phyloP scores from a whole-genome alignment of 306 rosid species.

The Vigna unguiculata region DNA sequence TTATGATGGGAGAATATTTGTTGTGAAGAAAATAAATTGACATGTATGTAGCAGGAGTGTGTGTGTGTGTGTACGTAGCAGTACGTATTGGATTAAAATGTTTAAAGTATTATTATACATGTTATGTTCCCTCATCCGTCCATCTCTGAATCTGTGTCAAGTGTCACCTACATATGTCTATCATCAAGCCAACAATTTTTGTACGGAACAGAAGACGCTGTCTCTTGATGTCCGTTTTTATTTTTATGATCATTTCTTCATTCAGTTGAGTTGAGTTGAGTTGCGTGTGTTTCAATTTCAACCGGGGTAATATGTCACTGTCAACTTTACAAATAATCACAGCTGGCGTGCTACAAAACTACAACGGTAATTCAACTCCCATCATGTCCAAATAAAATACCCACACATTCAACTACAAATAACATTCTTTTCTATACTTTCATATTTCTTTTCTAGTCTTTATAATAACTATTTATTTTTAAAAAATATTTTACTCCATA shows the following conservation, averaged over 20 bases:
- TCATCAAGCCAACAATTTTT: not conserved
- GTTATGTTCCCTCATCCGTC: not conserved
- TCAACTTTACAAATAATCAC: conserved; percentile 17
- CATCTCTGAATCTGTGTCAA: conserved; percentile 13
- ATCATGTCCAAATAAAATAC: not conserved
- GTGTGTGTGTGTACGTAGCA: too few relatives aligned
- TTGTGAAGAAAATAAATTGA: too few relatives aligned
- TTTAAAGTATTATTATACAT: not conserved
- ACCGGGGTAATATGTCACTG: not conserved
- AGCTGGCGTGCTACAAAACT: not conserved
- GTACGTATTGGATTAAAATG: not conserved
- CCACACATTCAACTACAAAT: too few relatives aligned
- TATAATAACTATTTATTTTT: too few relatives aligned
- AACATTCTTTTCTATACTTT: too few relatives aligned
- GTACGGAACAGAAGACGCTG: not conserved
- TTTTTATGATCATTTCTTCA: not conserved
- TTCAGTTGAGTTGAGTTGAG: too few relatives aligned
- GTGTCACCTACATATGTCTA: conserved; percentile 8
- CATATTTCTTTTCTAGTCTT: too few relatives aligned
- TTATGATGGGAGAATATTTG: too few relatives aligned
- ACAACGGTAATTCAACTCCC: not conserved
- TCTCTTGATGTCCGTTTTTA: not conserved
- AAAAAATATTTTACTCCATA: too few relatives aligned
- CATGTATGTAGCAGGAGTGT: too few relatives aligned
- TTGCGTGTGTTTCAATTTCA: not conserved